Evolutionary conservation across 83 land plant genomes (phyloP).

Genomic region (Picea abies): DNA sequence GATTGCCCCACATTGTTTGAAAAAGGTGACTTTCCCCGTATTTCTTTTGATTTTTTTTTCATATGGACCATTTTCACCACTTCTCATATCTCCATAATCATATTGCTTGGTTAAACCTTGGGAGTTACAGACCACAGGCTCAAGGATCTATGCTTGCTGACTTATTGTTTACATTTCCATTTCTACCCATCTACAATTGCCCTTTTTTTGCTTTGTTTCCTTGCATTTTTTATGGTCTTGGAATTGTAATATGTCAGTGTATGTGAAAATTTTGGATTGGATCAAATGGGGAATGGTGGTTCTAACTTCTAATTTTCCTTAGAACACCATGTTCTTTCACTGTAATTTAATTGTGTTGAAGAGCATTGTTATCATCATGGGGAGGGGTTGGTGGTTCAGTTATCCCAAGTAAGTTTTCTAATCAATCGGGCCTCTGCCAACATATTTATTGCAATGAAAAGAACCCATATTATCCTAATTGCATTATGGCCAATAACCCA

Average conservation of each 20-base stretch:
- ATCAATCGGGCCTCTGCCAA: background rate
- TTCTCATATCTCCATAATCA: too few species aligned
- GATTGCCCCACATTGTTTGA: background rate
- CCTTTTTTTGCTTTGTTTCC: too few species aligned
- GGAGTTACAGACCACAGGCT: background rate
- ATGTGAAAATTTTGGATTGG: background rate
- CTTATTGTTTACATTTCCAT: background rate
- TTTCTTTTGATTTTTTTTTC: too few species aligned
- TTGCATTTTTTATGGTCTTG: too few species aligned
- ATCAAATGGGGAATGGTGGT: background rate
- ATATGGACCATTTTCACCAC: too few species aligned
- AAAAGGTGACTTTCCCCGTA: too few species aligned
- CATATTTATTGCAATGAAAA: background rate
- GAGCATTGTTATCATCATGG: background rate
- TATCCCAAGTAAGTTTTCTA: conserved; percentile 13
- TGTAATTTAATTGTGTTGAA: background rate
- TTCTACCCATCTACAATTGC: too few species aligned
- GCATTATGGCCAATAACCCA: background rate
- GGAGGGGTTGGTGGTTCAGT: conserved; percentile 4
- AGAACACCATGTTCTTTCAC: background rate
- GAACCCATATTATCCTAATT: background rate
- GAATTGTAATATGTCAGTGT: too few species aligned
- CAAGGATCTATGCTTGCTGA: conserved; percentile 4
- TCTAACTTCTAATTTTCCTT: background rate
- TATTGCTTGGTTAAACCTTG: too few species aligned